Percentiles rank a stretch among this genome's conserved stretches.
phyloP scores from a whole-genome alignment of 257 asterid genomes.

The Solanum dulcamara region DNA sequence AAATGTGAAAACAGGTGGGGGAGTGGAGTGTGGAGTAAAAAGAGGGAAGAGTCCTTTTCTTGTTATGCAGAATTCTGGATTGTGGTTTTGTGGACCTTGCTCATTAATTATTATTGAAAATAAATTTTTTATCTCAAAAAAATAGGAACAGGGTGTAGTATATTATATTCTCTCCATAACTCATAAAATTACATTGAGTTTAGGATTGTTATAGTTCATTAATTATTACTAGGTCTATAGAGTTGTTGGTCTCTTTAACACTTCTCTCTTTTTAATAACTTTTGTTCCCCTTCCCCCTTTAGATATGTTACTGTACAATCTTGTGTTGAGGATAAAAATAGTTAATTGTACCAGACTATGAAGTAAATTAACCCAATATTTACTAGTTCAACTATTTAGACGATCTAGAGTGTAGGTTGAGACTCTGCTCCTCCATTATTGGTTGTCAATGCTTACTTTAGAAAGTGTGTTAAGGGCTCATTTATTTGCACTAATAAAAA shows the following conservation, averaged over 20 bases:
- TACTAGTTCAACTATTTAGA: neutral
- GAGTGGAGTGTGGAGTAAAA: neutral
- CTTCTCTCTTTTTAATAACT: neutral
- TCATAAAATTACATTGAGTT: neutral
- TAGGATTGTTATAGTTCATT: neutral
- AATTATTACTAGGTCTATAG: neutral
- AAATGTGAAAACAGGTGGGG: neutral
- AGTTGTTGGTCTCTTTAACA: neutral
- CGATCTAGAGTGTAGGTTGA: neutral
- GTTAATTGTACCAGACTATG: neutral
- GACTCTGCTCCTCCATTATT: neutral
- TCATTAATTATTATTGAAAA: neutral
- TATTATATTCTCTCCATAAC: too few relatives aligned
- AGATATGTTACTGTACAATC: neutral
- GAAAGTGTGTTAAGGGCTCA: too few relatives aligned
- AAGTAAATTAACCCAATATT: neutral
- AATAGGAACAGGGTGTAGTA: too few relatives aligned
- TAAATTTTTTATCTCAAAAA: too few relatives aligned
- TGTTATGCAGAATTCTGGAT: neutral
- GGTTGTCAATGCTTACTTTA: neutral
- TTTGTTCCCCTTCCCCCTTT: too few relatives aligned
- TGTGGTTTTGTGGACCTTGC: neutral
- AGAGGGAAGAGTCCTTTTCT: neutral
- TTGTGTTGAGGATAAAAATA: neutral
- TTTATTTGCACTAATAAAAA: too few relatives aligned